A percentile compares a stretch with the other conserved stretches of the same genome.
Conservation (phyloP, 192 early-diverging fungal species). For the Rhizoclosmatium sp. region DNA sequence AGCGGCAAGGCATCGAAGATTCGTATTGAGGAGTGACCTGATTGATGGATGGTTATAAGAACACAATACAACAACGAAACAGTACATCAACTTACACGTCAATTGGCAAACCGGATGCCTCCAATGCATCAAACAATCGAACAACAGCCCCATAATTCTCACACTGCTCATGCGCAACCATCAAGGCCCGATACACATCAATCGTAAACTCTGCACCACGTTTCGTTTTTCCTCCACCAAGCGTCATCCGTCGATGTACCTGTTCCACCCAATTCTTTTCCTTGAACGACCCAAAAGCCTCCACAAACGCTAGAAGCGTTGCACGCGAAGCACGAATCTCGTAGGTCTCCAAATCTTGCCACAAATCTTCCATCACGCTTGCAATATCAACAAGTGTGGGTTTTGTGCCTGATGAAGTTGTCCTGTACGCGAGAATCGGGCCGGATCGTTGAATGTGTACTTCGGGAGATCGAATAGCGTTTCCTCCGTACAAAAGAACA, state of each 20-base stretch:
- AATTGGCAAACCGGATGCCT: not conserved
- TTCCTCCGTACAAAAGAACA: slow-evolving; percentile 19
- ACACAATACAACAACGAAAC: not conserved
- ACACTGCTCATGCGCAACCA: slow-evolving; percentile 3
- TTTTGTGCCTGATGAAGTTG: not conserved
- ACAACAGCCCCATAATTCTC: slow-evolving; percentile 16
- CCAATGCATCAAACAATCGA: not conserved
- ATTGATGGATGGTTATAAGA: not conserved
- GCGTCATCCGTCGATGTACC: not conserved
- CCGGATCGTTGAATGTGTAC: slow-evolving; percentile 7
- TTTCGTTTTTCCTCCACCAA: not conserved
- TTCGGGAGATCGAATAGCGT: not conserved
- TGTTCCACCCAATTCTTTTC: slow-evolving; percentile 18
- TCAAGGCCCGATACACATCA: slow-evolving; percentile 7
- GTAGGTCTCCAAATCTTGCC: slow-evolving; percentile 7
- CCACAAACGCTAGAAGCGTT: slow-evolving; percentile 25
- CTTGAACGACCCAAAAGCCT: slow-evolving; percentile 28
- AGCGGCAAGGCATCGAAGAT: not conserved
- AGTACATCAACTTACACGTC: not conserved
- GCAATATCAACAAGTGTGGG: slow-evolving; percentile 23
- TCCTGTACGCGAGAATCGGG: slow-evolving; percentile 15
- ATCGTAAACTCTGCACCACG: not conserved
- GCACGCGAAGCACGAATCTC: not conserved
- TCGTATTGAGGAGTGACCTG: not conserved
- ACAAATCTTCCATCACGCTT: slow-evolving; percentile 24